phyloP scores from a whole-genome alignment of 768 basidiomycete species.

The Trametes maxima region DNA sequence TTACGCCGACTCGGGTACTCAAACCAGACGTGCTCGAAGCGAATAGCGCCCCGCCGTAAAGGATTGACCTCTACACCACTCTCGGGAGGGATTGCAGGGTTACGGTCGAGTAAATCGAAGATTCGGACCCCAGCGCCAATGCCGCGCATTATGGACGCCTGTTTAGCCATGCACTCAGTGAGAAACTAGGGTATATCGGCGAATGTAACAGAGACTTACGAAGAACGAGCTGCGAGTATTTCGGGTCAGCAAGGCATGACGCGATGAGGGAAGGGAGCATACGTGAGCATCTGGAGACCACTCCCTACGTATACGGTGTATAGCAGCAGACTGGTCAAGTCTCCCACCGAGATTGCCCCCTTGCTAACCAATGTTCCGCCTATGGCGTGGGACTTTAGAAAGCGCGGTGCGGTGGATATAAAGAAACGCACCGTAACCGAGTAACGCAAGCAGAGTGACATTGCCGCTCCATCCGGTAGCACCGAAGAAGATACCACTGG shows the following conservation, averaged over 20 bases:
- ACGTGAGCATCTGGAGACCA: constrained; percentile 81
- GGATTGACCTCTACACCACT: constrained; percentile 60
- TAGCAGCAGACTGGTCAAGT: constrained; percentile 84
- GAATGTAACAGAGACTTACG: constrained; percentile 33
- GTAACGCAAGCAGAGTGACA: constrained; percentile 80
- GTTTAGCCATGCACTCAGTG: background rate
- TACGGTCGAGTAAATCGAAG: constrained; percentile 89
- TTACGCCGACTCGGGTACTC: constrained; percentile 88
- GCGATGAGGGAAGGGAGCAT: constrained; percentile 25
- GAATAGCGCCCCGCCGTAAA: constrained; percentile 65
- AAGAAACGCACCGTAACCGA: constrained; percentile 77
- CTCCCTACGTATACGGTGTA: constrained; percentile 90
- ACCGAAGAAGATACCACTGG: constrained; percentile 92
- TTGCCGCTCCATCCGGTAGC: constrained; percentile 93
- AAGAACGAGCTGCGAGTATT: constrained; percentile 38
- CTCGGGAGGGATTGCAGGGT: constrained; percentile 69
- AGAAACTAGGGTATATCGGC: background rate
- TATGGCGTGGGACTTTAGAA: constrained; percentile 31
- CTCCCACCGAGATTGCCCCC: constrained; percentile 89
- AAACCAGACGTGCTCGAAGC: constrained; percentile 83
- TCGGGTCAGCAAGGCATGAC: background rate
- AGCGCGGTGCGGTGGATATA: background rate
- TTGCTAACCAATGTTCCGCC: constrained; percentile 89
- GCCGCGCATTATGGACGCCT: constrained; percentile 96
- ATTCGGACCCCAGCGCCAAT: constrained; percentile 91